phyloP scores from a whole-genome alignment of 2,329 filamentous ascomycete species.

The Ophidiomyces ophidiicola region DNA sequence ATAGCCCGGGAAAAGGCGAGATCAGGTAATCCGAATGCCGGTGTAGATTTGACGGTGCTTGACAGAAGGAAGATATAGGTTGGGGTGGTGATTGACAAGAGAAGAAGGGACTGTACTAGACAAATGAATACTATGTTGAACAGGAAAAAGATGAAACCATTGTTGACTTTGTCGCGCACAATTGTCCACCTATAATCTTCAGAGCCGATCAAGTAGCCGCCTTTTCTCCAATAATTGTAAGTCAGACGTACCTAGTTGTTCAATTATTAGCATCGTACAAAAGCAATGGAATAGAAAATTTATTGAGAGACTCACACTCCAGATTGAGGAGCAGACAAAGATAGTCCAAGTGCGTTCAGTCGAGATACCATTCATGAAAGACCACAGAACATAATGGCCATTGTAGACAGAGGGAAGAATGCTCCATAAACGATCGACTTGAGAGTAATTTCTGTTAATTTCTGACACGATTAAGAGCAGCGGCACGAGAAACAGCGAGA shows the following conservation, averaged over 20 bases:
- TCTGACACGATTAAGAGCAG: conserved; percentile 68
- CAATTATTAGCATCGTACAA: not conserved
- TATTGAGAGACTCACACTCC: conserved; percentile 57
- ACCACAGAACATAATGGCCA: conserved; percentile 72
- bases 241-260: conserved; percentile 58
- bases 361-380: conserved; percentile 58
- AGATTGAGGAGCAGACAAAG: conserved; percentile 56
- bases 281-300: not conserved
- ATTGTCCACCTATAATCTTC: conserved; percentile 93
- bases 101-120: conserved; percentile 65
- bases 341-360: conserved; percentile 61
- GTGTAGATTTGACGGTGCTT: conserved; percentile 47
- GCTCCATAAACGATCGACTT: conserved; percentile 88
- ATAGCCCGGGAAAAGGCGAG: conserved; percentile 44
- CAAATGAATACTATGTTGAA: conserved; percentile 89
- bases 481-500: conserved; percentile 57
- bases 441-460: conserved; percentile 88
- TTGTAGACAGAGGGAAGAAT: conserved; percentile 79
- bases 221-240: conserved; percentile 93
- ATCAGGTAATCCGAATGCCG: conserved; percentile 48
- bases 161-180: conserved; percentile 52
- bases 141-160: conserved; percentile 69
- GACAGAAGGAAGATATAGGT: conserved; percentile 65
- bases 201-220: conserved; percentile 75
- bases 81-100: conserved; percentile 66